phyloP scores from a whole-genome alignment of 345 rosid genomes.

The Pistacia atlantica region DNA sequence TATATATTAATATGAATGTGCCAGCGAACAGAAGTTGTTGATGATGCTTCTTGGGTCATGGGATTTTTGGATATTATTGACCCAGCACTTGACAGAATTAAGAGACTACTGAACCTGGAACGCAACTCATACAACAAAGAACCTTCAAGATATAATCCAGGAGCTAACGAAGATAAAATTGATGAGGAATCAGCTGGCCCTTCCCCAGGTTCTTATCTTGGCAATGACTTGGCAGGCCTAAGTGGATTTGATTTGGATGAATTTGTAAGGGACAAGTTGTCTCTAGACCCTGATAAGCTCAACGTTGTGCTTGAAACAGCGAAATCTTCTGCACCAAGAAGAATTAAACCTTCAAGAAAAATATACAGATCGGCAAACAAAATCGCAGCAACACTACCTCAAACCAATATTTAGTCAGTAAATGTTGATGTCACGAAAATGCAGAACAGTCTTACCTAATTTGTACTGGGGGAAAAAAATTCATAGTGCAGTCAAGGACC shows the following conservation, averaged over 20 bases:
- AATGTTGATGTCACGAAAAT: background rate
- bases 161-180: conserved; percentile 24
- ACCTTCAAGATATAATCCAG: conserved; percentile 28
- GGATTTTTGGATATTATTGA: conserved; percentile 86
- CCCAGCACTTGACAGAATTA: conserved; percentile 90
- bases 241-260: conserved; percentile 63
- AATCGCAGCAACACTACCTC: conserved; percentile 14
- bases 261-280: conserved; percentile 53
- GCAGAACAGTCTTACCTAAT: background rate
- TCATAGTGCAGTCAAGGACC: background rate
- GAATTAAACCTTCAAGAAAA: conserved; percentile 38
- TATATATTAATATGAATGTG: background rate
- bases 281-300: conserved; percentile 60
- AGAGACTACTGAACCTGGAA: conserved; percentile 75
- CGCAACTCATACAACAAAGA: conserved; percentile 42
- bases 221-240: conserved; percentile 33
- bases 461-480: background rate
- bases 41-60: conserved; percentile 88
- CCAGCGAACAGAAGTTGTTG: conserved; percentile 92
- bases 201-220: conserved; percentile 26
- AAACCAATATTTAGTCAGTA: conserved; percentile 10
- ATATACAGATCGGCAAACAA: conserved; percentile 38
- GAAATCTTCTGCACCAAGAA: conserved; percentile 22
- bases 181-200: conserved; percentile 21
- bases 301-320: conserved; percentile 49